Evolutionary conservation across 1,139 yeast genomes (phyloP), one percentile per base, ranked within the genome.

Genomic region (Scheffersomyces quercinus): DNA sequence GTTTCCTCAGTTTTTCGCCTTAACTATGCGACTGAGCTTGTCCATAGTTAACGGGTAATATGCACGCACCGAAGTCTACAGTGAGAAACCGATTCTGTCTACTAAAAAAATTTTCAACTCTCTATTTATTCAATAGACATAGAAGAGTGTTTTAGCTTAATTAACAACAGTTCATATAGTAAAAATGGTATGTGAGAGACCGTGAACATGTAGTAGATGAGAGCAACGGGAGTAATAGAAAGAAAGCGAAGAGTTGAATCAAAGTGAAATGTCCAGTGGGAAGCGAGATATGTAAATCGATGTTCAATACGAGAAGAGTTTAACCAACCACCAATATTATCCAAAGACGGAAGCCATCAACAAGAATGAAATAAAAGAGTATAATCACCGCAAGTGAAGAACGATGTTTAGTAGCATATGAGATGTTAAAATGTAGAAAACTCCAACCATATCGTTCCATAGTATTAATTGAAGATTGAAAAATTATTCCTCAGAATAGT

Each of bases 161-260:
- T 47, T 48, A 49, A 44, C 50, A 42, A 43, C 41, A 51, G 52
- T 50, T 54, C 60, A 56, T 52, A 51, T 44, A 43, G 52, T 50
- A 47, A 50, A 51, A 56, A 59, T 59, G 63, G 63, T 59, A 59
- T 58, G 63, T 59, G 44, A 36, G 28, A 28, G 35, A 13, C 35
- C 35, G 15, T 14, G 20, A 9, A 20, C 26, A 20, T 20, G 20
- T 11, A 11, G 3, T 6, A 31, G 35, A 31, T 20, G 35, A 31
- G 35, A 14, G 35, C 20, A 31, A 20, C 24, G 20, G 35, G n/a
- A 5, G 13, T 31, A 11, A 31, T 20, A 14, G 24, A 5, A 20
- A 31, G n/a, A 31, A n/a, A 31, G n/a, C 35, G 8, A 20, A 20
- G 26, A 20, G 26, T 20, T 20, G 26, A 20, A 20, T 6, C 26